Evolutionary conservation across 1,284 basidiomycete genomes (phyloP).

Genomic region (Ustilago bromivora): DNA sequence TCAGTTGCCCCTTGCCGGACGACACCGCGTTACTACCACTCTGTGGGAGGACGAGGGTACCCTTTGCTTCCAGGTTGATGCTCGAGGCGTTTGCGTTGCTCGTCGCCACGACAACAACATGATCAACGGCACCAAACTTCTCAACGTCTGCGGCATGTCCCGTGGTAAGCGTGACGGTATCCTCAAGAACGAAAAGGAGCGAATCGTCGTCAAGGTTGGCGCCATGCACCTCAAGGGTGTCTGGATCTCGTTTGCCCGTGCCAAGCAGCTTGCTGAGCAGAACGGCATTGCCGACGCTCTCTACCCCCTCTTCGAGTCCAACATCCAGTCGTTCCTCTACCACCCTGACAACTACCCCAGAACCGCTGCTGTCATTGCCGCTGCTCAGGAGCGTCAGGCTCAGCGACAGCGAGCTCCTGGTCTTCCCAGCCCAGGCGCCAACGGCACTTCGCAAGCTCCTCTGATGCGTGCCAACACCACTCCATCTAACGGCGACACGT

Average conservation of each 20-base stretch:
- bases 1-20: conserved; percentile 63
- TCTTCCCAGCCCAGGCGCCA: conserved; percentile 49
- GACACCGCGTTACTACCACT: conserved; percentile 68
- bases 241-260: conserved; percentile 69
- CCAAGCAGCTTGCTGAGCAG: conserved; percentile 68
- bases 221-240: conserved; percentile 70
- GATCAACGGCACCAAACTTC: conserved; percentile 69
- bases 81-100: conserved; percentile 68
- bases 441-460: conserved; percentile 44
- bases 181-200: conserved; percentile 69
- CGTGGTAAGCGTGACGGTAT: conserved; percentile 69
- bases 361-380: conserved; percentile 68
- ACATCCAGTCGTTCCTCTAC: conserved; percentile 69
- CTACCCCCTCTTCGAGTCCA: conserved; percentile 69
- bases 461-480: conserved; percentile 61
- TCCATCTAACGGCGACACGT: conserved; percentile 48
- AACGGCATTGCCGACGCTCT: conserved; percentile 66
- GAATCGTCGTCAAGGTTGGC: conserved; percentile 69
- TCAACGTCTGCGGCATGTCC: conserved; percentile 69
- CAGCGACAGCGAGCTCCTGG: conserved; percentile 57
- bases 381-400: conserved; percentile 66
- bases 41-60: conserved; percentile 70
- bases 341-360: conserved; percentile 69
- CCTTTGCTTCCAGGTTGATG: conserved; percentile 69
- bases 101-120: conserved; percentile 69